phyloP scores from a whole-genome alignment of 768 basidiomycete species.

The Panellus pusillus region DNA sequence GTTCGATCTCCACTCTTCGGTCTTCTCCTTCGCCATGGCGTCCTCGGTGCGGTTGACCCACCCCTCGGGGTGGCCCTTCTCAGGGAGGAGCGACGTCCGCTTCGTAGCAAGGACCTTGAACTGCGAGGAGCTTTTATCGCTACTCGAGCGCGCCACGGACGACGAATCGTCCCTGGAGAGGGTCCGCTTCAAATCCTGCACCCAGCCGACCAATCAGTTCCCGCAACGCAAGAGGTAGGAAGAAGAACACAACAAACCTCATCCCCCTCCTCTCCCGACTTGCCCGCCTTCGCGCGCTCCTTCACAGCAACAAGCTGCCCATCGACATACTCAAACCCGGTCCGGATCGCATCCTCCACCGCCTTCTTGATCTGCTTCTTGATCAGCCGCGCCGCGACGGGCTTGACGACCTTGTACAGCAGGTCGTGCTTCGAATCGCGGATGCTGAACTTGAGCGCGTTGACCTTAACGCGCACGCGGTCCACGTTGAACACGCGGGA shows the following conservation, averaged over 20 bases:
- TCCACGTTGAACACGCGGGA: conserved; percentile 74
- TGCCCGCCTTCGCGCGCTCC: conserved; percentile 53
- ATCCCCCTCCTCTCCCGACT: conserved; percentile 39
- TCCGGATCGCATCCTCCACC: conserved; percentile 64
- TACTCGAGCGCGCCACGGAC: conserved; percentile 16
- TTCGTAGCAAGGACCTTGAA: conserved; percentile 82
- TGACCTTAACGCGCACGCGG: conserved; percentile 76
- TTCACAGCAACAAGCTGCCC: conserved; percentile 86
- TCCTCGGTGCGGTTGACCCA: conserved; percentile 64
- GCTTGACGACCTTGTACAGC: conserved; percentile 81
- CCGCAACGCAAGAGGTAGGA: no score
- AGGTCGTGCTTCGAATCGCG: conserved; percentile 90
- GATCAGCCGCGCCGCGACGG: conserved; percentile 78
- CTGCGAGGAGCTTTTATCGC: conserved; percentile 41
- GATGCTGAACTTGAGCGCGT: conserved; percentile 85
- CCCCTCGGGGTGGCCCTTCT: conserved; percentile 64
- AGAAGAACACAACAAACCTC: conserved; percentile 25
- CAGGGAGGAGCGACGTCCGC: conserved; percentile 64
- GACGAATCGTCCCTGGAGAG: conserved; percentile 43
- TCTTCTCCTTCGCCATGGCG: conserved; percentile 29
- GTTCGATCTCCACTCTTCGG: conserved; percentile 41
- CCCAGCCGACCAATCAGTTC: not conserved
- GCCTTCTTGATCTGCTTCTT: conserved; percentile 68
- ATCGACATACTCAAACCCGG: conserved; percentile 85
- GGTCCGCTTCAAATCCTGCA: conserved; percentile 52